Evolutionary conservation across 1,139 yeast species (phyloP), one percentile per base, ranked within the genome.

Genomic region (Candida sp.): DNA sequence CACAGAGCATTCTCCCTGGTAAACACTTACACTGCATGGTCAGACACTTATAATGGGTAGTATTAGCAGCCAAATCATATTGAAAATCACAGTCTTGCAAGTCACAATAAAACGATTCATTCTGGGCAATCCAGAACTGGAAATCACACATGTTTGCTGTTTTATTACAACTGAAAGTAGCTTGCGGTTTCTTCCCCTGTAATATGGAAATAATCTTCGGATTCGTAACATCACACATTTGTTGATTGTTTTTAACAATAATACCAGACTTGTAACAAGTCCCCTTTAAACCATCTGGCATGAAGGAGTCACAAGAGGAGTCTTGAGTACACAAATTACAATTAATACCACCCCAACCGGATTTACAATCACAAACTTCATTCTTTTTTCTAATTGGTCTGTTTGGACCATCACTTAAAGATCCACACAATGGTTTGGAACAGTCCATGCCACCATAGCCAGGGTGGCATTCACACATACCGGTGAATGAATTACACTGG

Each of bases 381-480:
- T 76, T 64, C 22, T 71, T 74, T 32, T 77, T 76, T 29, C 84
- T 58, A 1, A 87, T 84, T 1, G 78, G 78, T 48, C 98, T 75
- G 43, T 84, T 77, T 23, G 60, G 58, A 25, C 85, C 87, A 46
- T 80, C 81, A 0, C 82, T 67, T 25, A 90, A 69, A 0, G 88
- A 77, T 1, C 98, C 99, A 70, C 99, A 93, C 33, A 89, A 74
- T 0, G 99, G 97, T 53, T 79, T 79, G 1, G 91, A 77, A 64
- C 99, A 93, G 60, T 93, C 97, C 55, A 82, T 82, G 6, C 98
- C 97, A 4, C 97, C 97, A 65, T 85, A 93, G 0, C 99, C 99
- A 32, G 81, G 84, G 37, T 88, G 81, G 65, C 99, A 93, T 45
- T 87, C 96, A 68, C 99, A 93, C 60, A 83, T 77, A 1, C 99